phyloP scores from a whole-genome alignment of 2,329 filamentous ascomycete species.

The Fusarium secorum region DNA sequence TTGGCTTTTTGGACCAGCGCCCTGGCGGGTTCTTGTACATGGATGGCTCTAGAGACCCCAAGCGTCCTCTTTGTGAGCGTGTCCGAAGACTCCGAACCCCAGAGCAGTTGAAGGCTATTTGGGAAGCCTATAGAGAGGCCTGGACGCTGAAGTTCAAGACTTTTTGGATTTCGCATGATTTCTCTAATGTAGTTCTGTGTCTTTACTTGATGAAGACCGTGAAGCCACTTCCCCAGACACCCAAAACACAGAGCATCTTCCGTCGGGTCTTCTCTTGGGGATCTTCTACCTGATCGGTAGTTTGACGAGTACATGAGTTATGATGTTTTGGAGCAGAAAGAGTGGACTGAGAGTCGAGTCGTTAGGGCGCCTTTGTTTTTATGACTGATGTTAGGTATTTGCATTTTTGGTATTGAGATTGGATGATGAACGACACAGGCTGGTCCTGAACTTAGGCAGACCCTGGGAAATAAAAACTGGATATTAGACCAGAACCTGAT shows the following conservation, averaged over 20 bases:
- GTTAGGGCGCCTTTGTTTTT: rapidly evolving
- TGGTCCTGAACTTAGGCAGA: neutral
- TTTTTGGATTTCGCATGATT: neutral
- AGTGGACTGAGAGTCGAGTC: rapidly evolving
- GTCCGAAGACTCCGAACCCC: neutral
- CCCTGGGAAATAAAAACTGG: neutral
- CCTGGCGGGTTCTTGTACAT: neutral
- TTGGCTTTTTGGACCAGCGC: neutral
- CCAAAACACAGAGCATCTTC: neutral
- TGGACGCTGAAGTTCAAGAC: neutral
- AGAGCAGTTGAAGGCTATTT: neutral
- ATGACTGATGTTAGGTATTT: neutral
- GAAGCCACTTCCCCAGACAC: neutral
- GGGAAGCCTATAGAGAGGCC: neutral
- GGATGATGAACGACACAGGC: neutral
- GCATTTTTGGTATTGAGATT: neutral
- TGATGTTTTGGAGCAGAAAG: too few species aligned
- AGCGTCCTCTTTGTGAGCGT: neutral
- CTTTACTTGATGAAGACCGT: neutral
- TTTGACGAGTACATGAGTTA: neutral
- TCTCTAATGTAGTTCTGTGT: neutral
- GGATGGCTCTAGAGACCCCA: neutral
- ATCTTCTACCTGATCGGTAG: neutral
- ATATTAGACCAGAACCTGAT: neutral
- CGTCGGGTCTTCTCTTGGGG: neutral